Evolutionary conservation across 2,329 filamentous ascomycete species (phyloP).

Genomic region (Xylariaceae sp.): DNA sequence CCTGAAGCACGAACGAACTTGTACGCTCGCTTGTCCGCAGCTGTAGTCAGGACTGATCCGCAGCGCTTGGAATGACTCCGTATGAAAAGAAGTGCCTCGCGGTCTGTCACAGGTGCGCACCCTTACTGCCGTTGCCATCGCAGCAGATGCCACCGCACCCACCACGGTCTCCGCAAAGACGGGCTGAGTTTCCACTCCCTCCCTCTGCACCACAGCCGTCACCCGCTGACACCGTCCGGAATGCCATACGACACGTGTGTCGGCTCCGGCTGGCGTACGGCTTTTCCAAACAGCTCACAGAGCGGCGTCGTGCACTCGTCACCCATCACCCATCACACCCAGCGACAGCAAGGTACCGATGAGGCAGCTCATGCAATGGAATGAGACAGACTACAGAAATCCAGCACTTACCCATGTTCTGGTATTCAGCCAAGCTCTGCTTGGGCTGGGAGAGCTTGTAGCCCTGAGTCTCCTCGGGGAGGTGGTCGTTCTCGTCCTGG

Average conservation of each 20-base stretch:
- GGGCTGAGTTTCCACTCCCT: not conserved
- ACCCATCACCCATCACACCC: not conserved
- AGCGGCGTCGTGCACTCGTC: not conserved
- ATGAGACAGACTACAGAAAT: conserved; percentile 2
- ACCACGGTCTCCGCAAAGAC: not conserved
- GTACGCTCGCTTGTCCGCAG: not conserved
- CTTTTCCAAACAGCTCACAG: not conserved
- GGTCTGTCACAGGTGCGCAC: no score
- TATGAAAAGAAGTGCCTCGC: no score
- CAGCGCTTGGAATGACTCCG: no score
- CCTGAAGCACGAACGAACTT: not conserved
- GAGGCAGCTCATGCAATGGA: not conserved
- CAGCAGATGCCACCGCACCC: not conserved
- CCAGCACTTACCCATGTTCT: conserved; percentile 73
- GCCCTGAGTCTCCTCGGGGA: conserved; percentile 83
- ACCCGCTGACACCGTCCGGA: not conserved
- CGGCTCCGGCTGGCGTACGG: not conserved
- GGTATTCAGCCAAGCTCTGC: conserved; percentile 93
- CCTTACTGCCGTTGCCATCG: no score
- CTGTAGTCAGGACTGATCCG: not conserved
- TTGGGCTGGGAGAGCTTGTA: conserved; percentile 97
- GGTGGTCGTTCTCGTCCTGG: conserved; percentile 71
- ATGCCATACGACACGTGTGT: not conserved
- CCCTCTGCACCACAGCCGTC: not conserved
- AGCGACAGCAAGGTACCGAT: not conserved